Percentiles rank a stretch among this genome's conserved stretches.
phyloP scores from a whole-genome alignment of 2,329 filamentous ascomycete genomes.

The Albifimbria verrucaria region DNA sequence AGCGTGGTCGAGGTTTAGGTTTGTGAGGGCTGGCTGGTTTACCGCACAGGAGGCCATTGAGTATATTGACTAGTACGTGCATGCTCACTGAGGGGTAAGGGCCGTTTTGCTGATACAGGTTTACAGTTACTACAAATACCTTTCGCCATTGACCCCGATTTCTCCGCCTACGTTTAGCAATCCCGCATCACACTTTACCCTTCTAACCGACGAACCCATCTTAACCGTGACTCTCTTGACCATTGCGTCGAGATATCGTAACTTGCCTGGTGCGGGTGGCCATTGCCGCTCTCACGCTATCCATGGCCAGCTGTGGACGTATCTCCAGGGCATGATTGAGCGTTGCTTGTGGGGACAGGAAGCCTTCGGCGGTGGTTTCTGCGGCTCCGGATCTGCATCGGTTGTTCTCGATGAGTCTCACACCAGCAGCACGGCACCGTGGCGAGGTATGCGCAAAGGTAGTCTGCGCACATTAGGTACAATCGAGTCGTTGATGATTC shows the following conservation, averaged over 20 bases:
- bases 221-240: constrained; percentile 88
- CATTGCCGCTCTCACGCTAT: constrained; percentile 85
- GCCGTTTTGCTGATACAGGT: not conserved
- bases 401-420: constrained; percentile 49
- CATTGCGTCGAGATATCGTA: constrained; percentile 83
- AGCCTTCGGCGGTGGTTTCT: constrained; percentile 87
- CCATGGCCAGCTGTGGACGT: constrained; percentile 93
- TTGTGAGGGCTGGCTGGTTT: constrained; percentile 96
- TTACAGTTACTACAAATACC: constrained; percentile 78
- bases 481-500: constrained; percentile 87
- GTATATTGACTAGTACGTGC: constrained; percentile 82
- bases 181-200: constrained; percentile 72
- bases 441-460: constrained; percentile 68
- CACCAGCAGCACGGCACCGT: constrained; percentile 65
- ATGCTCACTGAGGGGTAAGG: not conserved
- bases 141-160: constrained; percentile 90
- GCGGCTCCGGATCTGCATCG: constrained; percentile 61
- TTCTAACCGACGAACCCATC: constrained; percentile 89
- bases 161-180: constrained; percentile 86
- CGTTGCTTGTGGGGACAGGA: constrained; percentile 94
- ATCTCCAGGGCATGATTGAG: constrained; percentile 92
- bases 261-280: constrained; percentile 74
- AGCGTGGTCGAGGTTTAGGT: constrained; percentile 89
- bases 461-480: constrained; percentile 88
- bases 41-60: constrained; percentile 88